Percentiles rank a stretch among this genome's conserved stretches.
Conservation (phyloP, 257 asterid species). For the Solanum infundibuliforme region DNA sequence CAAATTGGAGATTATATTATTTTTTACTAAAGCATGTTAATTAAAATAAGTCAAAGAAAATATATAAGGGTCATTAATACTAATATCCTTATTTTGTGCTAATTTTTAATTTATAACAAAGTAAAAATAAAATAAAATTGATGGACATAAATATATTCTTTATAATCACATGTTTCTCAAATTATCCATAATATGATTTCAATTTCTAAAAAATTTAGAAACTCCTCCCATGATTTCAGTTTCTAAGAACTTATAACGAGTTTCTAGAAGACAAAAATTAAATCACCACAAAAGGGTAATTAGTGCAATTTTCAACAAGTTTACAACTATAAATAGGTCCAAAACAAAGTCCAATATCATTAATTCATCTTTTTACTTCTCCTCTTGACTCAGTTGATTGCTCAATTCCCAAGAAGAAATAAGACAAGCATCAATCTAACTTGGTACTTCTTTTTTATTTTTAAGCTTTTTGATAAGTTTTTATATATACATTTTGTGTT, state of each 20-base stretch:
- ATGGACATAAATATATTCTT: no score
- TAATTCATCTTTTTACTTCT: not conserved
- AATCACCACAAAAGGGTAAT: not conserved
- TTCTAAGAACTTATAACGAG: no score
- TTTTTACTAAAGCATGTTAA: not conserved
- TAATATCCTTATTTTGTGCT: no score
- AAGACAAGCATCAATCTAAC: not conserved
- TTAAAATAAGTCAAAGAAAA: not conserved
- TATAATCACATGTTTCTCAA: not conserved
- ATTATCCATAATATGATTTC: no score
- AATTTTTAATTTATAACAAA: no score
- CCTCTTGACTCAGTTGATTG: not conserved
- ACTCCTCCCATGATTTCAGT: no score
- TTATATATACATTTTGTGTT: not conserved
- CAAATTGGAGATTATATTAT: not conserved
- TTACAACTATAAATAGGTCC: not conserved
- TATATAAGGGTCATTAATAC: no score
- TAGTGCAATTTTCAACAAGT: not conserved
- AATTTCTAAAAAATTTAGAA: no score
- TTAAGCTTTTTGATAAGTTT: not conserved
- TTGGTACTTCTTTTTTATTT: not conserved
- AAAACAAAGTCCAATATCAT: not conserved
- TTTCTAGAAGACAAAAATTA: no score
- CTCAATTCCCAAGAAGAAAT: not conserved
- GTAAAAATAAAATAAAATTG: no score